Evolutionary conservation across 2,329 filamentous ascomycete species (phyloP).

Genomic region (Diplocarpon rosae): DNA sequence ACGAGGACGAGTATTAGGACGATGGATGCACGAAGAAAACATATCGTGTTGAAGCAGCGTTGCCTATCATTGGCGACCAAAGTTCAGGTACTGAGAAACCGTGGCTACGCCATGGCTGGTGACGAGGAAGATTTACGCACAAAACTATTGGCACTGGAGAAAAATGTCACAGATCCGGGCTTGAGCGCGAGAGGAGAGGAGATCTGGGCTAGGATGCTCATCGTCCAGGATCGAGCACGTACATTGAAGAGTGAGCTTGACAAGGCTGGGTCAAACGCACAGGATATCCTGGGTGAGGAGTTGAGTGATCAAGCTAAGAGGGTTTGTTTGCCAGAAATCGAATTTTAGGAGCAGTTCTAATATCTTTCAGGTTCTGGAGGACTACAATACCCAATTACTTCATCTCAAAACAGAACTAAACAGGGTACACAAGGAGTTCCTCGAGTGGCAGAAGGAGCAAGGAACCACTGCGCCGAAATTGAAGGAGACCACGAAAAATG

Average conservation of each 20-base stretch:
- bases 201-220: conserved; percentile 73
- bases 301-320: conserved; percentile 64
- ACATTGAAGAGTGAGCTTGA: conserved; percentile 65
- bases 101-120: conserved; percentile 69
- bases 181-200: conserved; percentile 69
- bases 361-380: conserved; percentile 53
- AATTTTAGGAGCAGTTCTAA: conserved; percentile 11
- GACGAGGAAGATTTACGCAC: conserved; percentile 70
- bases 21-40: conserved; percentile 59
- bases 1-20: conserved; percentile 64
- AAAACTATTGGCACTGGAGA: conserved; percentile 59
- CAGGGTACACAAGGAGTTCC: conserved; percentile 41
- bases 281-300: conserved; percentile 54
- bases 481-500: conserved; percentile 9
- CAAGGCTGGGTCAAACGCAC: conserved; percentile 46
- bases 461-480: conserved; percentile 11
- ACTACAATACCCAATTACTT: conserved; percentile 70
- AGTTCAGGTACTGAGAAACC: conserved; percentile 69
- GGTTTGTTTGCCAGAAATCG: conserved; percentile 36
- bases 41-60: conserved; percentile 61
- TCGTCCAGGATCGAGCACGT: conserved; percentile 61
- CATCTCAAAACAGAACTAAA: conserved; percentile 58
- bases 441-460: conserved; percentile 38
- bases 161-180: conserved; percentile 61
- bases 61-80: conserved; percentile 66